These are phyloP conservation scores for Brettanomyces anomalus DNA, from an alignment of 805 yeast species.

Conservation along the genomic window DNA sequence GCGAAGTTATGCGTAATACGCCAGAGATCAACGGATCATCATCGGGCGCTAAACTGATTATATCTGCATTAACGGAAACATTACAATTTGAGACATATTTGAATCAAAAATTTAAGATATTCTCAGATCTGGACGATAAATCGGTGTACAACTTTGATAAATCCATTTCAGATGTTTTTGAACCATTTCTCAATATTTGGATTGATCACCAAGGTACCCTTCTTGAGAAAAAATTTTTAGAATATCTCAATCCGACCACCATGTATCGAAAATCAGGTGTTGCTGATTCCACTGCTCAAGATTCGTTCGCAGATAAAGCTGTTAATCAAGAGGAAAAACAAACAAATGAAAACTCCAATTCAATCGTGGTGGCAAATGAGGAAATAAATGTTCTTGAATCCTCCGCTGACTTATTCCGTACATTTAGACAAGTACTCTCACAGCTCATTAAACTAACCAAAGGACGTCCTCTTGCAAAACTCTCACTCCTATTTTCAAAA, in stretches of 20 bases:
- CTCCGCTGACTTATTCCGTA: slow-evolving; percentile 77
- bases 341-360: slow-evolving; percentile 2
- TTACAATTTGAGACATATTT: slow-evolving; percentile 76
- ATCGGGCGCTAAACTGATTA: slow-evolving; percentile 53
- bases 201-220: slow-evolving; percentile 70
- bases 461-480: slow-evolving; percentile 40
- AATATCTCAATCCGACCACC: slow-evolving; percentile 51
- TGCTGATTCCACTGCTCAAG: slow-evolving; percentile 13
- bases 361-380: slow-evolving; percentile 26
- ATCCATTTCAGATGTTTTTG: slow-evolving; percentile 59
- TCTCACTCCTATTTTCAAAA: slow-evolving; percentile 52
- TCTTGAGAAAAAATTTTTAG: slow-evolving; percentile 52
- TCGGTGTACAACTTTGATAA: slow-evolving; percentile 23
- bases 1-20: slow-evolving; percentile 36
- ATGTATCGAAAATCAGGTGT: slow-evolving; percentile 33
- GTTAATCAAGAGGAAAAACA: neutral
- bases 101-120: slow-evolving; percentile 50
- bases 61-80: slow-evolving; percentile 65
- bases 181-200: slow-evolving; percentile 82
- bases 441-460: slow-evolving; percentile 58
- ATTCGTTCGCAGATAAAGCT: slow-evolving; percentile 7
- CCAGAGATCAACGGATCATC: slow-evolving; percentile 24
- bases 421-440: slow-evolving; percentile 61
- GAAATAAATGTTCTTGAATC: slow-evolving; percentile 60
- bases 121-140: slow-evolving; percentile 25